Evolutionary conservation across 2,329 filamentous ascomycete genomes (phyloP), one percentile per base, ranked within the genome.

Genomic region (Diaporthe australafricana): DNA sequence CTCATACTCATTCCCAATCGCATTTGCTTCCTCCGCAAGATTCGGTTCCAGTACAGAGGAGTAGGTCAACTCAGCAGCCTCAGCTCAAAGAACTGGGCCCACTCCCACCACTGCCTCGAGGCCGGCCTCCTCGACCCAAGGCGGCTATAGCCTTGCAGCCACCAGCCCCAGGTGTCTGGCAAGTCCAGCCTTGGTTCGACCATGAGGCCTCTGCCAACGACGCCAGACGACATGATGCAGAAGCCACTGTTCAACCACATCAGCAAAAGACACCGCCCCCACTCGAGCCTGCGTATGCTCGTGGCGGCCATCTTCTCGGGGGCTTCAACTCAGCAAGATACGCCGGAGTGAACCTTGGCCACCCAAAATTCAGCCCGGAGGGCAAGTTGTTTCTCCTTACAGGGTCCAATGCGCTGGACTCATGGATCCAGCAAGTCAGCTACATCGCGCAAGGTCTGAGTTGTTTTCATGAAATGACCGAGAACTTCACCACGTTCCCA

Each of bases 391-490:
- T 74, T 27, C 32, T 57, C 22, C 73, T 75, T 22, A 73, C 71
- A 14, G 57, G 45, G 22, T n/a, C 67, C 32, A 67, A 67, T 52
- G 65, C 71, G 40, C 50, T 75, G 22, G 52, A 74, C 12, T 16
- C 70, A 14, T 76, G 75, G 75, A 55, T 70, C 20, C 60, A 70
- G 27, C 74, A 76, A 53, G 66, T 74, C 20, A 71, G 74, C 9
- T 70, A 72, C 9, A 74, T 76, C 17, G 75, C 74, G 20, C 45
- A 60, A 14, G 69, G 71, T n/a, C 50, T 70, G n/a, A 62, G 66
- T 35, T 76, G 75, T 66, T 70, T 70, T 11, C 47, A 62, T 6
- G 75, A 76, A 53, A 63, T 76, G 12, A 76, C 74, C 35, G 71
- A 72, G 12, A 69, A 70, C n/a, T 75, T 76, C 55, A 68, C 65